Evolutionary conservation across 768 basidiomycete genomes (phyloP).

Genomic region (Xanthoconium purpureum): DNA sequence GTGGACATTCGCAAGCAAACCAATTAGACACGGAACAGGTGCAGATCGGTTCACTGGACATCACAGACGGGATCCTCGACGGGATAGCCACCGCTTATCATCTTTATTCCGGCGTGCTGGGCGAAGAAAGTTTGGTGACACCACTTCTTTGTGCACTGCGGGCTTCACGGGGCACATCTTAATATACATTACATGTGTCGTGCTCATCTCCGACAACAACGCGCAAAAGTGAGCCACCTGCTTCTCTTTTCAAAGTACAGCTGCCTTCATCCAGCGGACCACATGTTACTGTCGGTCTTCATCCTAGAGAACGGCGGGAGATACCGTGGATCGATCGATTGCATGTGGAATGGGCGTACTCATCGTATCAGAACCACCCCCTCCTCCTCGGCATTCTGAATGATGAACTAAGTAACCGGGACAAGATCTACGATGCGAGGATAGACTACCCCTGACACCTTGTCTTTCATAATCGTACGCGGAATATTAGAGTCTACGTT

Average conservation of each 20-base stretch:
- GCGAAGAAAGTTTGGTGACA: neutral
- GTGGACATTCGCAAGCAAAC: neutral
- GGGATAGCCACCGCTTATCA: neutral
- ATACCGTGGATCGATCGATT: neutral
- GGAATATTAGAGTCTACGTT: conserved; percentile 44
- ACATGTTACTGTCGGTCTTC: conserved; percentile 7
- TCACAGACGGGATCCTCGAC: neutral
- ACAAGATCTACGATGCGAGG: neutral
- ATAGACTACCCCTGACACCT: neutral
- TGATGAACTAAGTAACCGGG: neutral
- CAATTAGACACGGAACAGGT: neutral
- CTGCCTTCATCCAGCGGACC: neutral
- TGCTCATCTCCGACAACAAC: neutral
- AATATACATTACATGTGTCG: neutral
- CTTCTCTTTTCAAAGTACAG: neutral
- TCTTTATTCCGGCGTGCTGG: neutral
- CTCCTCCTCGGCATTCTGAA: conserved; percentile 6
- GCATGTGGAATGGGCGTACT: neutral
- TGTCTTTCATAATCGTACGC: neutral
- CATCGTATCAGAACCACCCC: neutral
- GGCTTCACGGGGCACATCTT: neutral
- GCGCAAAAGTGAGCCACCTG: neutral
- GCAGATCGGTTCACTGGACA: neutral
- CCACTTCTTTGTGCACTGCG: neutral
- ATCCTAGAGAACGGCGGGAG: conserved; percentile 5